Evolutionary conservation across 345 rosid species (phyloP).

Genomic region (Eucalyptus fibrosa): DNA sequence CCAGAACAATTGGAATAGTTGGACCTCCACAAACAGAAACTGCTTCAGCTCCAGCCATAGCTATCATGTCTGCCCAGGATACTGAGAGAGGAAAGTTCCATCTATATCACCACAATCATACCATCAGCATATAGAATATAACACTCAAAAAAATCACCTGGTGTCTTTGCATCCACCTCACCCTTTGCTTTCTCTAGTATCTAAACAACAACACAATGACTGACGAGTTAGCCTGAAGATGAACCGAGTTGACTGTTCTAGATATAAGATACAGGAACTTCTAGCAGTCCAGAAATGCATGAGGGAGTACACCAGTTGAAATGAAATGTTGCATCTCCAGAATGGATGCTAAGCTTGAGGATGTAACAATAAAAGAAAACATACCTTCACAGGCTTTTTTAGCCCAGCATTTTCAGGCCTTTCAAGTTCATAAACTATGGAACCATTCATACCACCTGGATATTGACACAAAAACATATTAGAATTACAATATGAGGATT

Average conservation of each 20-base stretch:
- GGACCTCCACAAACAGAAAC: conserved; percentile 94
- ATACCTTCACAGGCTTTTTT: conserved; percentile 67
- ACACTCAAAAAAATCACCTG: conserved; percentile 30
- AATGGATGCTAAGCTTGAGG: background rate
- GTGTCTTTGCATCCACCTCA: conserved; percentile 46
- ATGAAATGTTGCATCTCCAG: background rate
- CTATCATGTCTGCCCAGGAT: conserved; percentile 94
- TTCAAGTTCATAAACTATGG: conserved; percentile 72
- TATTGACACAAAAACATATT: background rate
- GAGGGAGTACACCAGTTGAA: background rate
- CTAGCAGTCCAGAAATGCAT: background rate
- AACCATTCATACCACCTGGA: conserved; percentile 92
- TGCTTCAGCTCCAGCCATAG: conserved; percentile 88
- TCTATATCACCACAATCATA: background rate
- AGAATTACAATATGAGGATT: background rate
- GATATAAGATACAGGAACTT: background rate
- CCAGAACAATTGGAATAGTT: conserved; percentile 44
- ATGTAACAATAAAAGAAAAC: background rate
- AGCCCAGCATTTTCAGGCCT: conserved; percentile 91
- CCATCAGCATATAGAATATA: background rate
- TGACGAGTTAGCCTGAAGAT: conserved; percentile 13
- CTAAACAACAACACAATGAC: conserved; percentile 33
- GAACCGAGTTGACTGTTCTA: background rate
- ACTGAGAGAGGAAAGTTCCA: conserved; percentile 30
- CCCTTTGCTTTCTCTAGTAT: conserved; percentile 71